These are phyloP conservation scores for Boletellus deceptivus DNA, from an alignment of 1,284 basidiomycete genomes.

Conservation along the genomic window DNA sequence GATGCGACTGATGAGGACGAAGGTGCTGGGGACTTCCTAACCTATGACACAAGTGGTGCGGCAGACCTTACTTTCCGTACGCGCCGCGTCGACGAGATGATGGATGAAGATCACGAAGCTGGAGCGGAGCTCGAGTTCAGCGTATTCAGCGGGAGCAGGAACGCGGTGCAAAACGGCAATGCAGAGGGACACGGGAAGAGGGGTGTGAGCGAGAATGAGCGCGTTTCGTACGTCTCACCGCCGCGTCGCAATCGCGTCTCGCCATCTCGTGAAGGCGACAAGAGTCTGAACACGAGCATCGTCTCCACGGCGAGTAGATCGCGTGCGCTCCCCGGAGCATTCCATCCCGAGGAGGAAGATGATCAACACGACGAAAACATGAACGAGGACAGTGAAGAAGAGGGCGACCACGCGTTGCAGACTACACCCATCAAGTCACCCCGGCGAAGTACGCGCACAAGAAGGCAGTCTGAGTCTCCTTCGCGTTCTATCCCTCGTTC, in stretches of 20 bases:
- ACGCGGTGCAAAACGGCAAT: constrained; percentile 1
- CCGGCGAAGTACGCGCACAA: constrained; percentile 14
- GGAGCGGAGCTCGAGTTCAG: constrained; percentile 26
- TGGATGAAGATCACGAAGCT: constrained; percentile 9
- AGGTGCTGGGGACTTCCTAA: constrained; percentile 22
- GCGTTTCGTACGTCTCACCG: constrained; percentile 1
- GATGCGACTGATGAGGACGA: constrained; percentile 10
- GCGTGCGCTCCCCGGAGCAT: constrained; percentile 26
- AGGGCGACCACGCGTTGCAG: constrained; percentile 27
- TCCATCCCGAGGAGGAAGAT: constrained; percentile 18
- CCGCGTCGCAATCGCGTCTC: constrained; percentile 10
- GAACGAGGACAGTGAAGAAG: constrained; percentile 24
- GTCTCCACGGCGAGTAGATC: constrained; percentile 5
- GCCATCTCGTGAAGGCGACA: constrained; percentile 4
- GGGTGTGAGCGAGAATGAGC: not conserved
- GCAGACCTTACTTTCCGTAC: constrained; percentile 19
- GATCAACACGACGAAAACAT: constrained; percentile 2
- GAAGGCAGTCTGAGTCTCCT: constrained; percentile 13
- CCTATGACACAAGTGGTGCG: constrained; percentile 16
- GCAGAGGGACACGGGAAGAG: not conserved
- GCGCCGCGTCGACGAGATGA: constrained; percentile 15
- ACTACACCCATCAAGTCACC: constrained; percentile 19
- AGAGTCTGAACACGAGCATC: constrained; percentile 1
- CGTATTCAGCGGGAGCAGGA: constrained; percentile 25
- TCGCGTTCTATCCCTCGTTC: constrained; percentile 10